Conservation (phyloP, 345 rosid species). For the Sonneratia caseolaris region DNA sequence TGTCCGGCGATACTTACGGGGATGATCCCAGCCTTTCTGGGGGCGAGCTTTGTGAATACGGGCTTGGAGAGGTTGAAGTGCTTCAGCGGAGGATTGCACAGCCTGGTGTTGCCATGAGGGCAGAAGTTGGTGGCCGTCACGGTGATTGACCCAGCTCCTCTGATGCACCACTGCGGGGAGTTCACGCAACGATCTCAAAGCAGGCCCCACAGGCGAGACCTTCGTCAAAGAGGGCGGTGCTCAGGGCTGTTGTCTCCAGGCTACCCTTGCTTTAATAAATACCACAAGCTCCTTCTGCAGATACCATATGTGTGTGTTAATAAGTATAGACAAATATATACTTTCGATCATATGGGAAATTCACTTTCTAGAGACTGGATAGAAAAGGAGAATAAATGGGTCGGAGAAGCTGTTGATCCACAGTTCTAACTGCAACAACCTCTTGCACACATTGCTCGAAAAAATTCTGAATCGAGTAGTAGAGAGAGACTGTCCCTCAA, state of each 20-base stretch:
- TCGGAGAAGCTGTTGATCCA: background rate
- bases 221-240: conserved; percentile 55
- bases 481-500: background rate
- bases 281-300: conserved; percentile 63
- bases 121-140: conserved; percentile 60
- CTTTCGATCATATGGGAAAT: too few species aligned
- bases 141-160: conserved; percentile 20
- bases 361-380: too few species aligned
- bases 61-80: conserved; percentile 7
- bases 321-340: too few species aligned
- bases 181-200: conserved; percentile 45
- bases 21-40: background rate
- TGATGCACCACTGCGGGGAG: conserved; percentile 47
- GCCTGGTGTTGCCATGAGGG: conserved; percentile 6
- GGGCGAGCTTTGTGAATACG: background rate
- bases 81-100: conserved; percentile 5
- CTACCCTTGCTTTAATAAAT: conserved; percentile 60
- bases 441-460: too few species aligned
- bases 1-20: background rate
- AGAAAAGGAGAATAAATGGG: too few species aligned
- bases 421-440: too few species aligned
- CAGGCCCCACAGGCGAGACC: conserved; percentile 64
- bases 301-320: too few species aligned
- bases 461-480: too few species aligned
- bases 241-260: conserved; percentile 47